These are phyloP conservation scores for Adansonia rubrostipa DNA, from an alignment of 441 rosid genomes.

Conservation along the genomic window DNA sequence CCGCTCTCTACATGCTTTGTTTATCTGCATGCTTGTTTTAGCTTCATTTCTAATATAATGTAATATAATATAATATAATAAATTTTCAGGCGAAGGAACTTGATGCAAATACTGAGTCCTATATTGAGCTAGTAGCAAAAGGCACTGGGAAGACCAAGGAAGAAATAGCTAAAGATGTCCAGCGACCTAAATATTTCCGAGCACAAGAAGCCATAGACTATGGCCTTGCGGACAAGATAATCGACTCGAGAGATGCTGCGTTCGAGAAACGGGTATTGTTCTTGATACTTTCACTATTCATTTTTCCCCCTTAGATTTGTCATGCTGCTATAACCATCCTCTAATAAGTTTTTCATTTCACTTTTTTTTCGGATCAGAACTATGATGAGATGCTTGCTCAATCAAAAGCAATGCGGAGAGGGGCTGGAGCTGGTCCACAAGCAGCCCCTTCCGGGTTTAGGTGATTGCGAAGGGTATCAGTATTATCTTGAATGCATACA, in stretches of 20 bases:
- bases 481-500: not conserved
- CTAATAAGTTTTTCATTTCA: not conserved
- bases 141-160: slow-evolving; percentile 81
- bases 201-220: slow-evolving; percentile 79
- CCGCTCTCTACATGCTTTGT: not conserved
- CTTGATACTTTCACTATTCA: slow-evolving; percentile 12
- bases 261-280: slow-evolving; percentile 64
- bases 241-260: slow-evolving; percentile 57
- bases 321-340: slow-evolving; percentile 6
- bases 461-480: slow-evolving; percentile 33
- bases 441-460: slow-evolving; percentile 61
- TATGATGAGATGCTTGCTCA: slow-evolving; percentile 69
- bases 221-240: slow-evolving; percentile 82
- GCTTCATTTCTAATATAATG: slow-evolving; percentile 18
- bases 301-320: slow-evolving; percentile 8
- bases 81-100: slow-evolving; percentile 77
- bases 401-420: slow-evolving; percentile 64
- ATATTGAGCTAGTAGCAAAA: slow-evolving; percentile 63
- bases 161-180: slow-evolving; percentile 68
- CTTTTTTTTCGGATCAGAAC: slow-evolving; percentile 46
- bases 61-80: not conserved
- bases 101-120: slow-evolving; percentile 66
- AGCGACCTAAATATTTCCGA: slow-evolving; percentile 63
- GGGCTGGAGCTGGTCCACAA: slow-evolving; percentile 57
- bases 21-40: not conserved